phyloP scores from a whole-genome alignment of 768 basidiomycete genomes.

The Strobilomyces confusus region DNA sequence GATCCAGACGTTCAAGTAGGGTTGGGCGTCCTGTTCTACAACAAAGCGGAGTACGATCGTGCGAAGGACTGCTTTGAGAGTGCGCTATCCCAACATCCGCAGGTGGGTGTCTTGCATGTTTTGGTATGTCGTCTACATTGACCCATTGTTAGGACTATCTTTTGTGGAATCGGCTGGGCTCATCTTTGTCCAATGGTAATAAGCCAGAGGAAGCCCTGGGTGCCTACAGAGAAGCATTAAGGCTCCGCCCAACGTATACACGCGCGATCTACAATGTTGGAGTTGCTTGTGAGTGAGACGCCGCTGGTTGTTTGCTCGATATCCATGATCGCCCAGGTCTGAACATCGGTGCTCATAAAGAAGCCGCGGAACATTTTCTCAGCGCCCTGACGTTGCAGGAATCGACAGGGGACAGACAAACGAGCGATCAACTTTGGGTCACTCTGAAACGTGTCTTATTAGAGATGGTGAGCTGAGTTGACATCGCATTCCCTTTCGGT shows the following conservation, averaged over 20 bases:
- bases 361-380: slow-evolving; percentile 95
- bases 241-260: slow-evolving; percentile 90
- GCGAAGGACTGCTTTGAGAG: slow-evolving; percentile 95
- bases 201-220: slow-evolving; percentile 92
- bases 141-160: slow-evolving; percentile 66
- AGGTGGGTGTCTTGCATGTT: slow-evolving; percentile 36
- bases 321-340: slow-evolving; percentile 53
- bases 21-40: slow-evolving; percentile 90
- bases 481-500: background rate
- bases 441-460: slow-evolving; percentile 80
- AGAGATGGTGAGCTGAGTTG: slow-evolving; percentile 55
- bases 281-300: slow-evolving; percentile 78
- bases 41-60: slow-evolving; percentile 76
- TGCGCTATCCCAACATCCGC: slow-evolving; percentile 75
- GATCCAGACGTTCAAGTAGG: slow-evolving; percentile 94
- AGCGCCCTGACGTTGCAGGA: slow-evolving; percentile 81
- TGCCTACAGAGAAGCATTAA: slow-evolving; percentile 86
- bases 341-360: slow-evolving; percentile 92
- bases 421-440: slow-evolving; percentile 84
- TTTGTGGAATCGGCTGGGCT: slow-evolving; percentile 94
- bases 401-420: slow-evolving; percentile 55
- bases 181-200: slow-evolving; percentile 89
- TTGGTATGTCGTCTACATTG: background rate
- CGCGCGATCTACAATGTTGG: slow-evolving; percentile 97
- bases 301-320: background rate